A percentile compares a stretch with the other conserved stretches of the same genome.
These are phyloP conservation scores for Scenedesmus sp. DNA, from an alignment of 163 green algal species.

Conservation along the genomic window DNA sequence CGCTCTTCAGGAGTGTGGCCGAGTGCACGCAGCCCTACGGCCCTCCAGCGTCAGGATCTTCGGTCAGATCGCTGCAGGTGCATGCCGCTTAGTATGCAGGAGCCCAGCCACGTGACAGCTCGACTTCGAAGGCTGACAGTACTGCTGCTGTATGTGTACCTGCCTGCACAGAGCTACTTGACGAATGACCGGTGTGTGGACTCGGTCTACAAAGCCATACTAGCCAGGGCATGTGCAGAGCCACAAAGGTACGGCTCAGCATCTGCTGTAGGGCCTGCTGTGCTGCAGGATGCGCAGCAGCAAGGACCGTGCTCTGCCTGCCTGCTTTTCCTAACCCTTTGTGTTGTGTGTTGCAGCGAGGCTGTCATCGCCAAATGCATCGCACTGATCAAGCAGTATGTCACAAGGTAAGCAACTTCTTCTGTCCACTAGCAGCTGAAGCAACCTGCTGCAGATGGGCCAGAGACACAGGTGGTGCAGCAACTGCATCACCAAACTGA, in stretches of 20 bases:
- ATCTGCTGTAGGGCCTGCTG: not conserved
- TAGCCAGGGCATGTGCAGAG: slow-evolving; percentile 39
- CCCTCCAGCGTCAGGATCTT: not conserved
- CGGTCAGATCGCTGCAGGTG: slow-evolving; percentile 43
- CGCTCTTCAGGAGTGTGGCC: slow-evolving; percentile 42
- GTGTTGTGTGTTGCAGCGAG: slow-evolving; percentile 34
- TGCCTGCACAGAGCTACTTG: slow-evolving; percentile 39
- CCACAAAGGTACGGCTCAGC: slow-evolving; percentile 32
- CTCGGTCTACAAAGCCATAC: slow-evolving; percentile 37
- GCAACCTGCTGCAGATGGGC: not conserved
- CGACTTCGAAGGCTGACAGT: not conserved
- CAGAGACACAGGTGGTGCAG: not conserved
- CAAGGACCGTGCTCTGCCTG: not conserved
- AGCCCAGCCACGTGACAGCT: not conserved
- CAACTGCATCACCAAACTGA: not conserved
- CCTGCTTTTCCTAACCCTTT: not conserved
- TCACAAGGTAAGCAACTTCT: slow-evolving; percentile 2
- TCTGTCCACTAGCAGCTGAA: not conserved
- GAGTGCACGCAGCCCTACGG: slow-evolving; percentile 53
- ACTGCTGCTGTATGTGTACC: not conserved
- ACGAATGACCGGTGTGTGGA: slow-evolving; percentile 44
- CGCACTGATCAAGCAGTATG: slow-evolving; percentile 45
- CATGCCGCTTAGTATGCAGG: not conserved
- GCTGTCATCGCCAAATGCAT: slow-evolving; percentile 49
- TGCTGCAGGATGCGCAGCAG: not conserved